These are phyloP conservation scores for Talaromyces liani DNA, from an alignment of 495 filamentous ascomycete genomes.

Conservation along the genomic window DNA sequence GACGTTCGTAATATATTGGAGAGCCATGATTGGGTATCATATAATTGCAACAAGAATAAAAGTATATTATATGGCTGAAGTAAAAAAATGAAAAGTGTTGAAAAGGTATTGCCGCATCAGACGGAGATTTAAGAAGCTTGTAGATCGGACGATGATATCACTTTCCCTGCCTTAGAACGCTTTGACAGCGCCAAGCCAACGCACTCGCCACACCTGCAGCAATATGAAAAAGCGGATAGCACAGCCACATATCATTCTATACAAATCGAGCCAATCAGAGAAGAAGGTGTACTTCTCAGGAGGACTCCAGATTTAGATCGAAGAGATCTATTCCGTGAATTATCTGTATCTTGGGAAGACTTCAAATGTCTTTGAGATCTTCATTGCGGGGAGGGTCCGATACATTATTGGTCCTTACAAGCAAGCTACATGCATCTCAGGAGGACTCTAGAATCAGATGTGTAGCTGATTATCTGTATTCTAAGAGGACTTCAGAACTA, in stretches of 20 bases:
- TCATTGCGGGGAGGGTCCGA: no score
- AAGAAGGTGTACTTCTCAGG: neutral
- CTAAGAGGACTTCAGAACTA: no score
- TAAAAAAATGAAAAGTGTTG: neutral
- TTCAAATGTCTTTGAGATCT: no score
- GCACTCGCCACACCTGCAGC: neutral
- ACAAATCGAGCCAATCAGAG: neutral
- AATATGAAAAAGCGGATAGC: neutral
- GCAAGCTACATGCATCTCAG: no score
- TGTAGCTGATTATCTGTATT: no score
- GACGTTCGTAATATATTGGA: slow-evolving; percentile 35
- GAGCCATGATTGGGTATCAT: slow-evolving; percentile 14
- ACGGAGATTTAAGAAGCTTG: neutral
- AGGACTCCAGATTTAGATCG: no score
- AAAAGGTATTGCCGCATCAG: neutral
- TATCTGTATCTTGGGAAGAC: no score
- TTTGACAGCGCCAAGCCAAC: neutral
- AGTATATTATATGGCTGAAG: neutral
- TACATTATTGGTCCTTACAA: no score
- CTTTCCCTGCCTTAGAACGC: neutral
- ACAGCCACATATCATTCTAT: neutral
- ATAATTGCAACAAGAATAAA: neutral
- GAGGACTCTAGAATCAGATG: no score
- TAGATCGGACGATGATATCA: neutral
- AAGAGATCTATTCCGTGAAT: no score